Percentiles rank a stretch among this genome's conserved stretches.
phyloP scores from a whole-genome alignment of 352 stramenopile species.

The Phytopythium chamaehyphon region DNA sequence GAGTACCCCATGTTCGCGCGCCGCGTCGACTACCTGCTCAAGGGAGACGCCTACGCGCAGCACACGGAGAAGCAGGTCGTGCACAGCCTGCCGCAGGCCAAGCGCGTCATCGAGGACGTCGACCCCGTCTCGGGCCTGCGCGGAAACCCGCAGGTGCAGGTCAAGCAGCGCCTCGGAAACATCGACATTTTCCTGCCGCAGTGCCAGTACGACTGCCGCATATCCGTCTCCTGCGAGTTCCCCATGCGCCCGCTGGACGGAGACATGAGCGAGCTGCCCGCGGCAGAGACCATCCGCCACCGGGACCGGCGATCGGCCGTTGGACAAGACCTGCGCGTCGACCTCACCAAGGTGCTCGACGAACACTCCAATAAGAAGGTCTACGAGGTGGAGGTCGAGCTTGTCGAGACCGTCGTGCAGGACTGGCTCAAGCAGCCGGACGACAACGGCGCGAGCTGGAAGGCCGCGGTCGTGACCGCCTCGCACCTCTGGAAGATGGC shows the following conservation, averaged over 20 bases:
- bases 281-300: slow-evolving; percentile 67
- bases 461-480: slow-evolving; percentile 60
- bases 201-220: slow-evolving; percentile 80
- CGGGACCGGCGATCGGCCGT: slow-evolving; percentile 79
- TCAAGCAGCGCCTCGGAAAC: slow-evolving; percentile 77
- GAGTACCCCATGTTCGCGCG: slow-evolving; percentile 72
- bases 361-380: slow-evolving; percentile 64
- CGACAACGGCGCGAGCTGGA: slow-evolving; percentile 67
- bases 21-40: slow-evolving; percentile 60
- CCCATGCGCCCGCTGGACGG: slow-evolving; percentile 48
- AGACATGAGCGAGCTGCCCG: slow-evolving; percentile 54
- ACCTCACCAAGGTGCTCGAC: slow-evolving; percentile 79
- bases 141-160: slow-evolving; percentile 49
- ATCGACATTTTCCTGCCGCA: slow-evolving; percentile 87
- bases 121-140: slow-evolving; percentile 52
- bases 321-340: slow-evolving; percentile 70
- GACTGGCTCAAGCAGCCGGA: slow-evolving; percentile 77
- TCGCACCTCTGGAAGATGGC: slow-evolving; percentile 77
- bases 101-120: slow-evolving; percentile 76
- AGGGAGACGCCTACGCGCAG: slow-evolving; percentile 63
- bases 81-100: slow-evolving; percentile 70
- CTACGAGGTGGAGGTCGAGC: slow-evolving; percentile 81
- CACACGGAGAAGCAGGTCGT: slow-evolving; percentile 79
- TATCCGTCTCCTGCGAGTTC: slow-evolving; percentile 84
- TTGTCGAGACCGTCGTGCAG: slow-evolving; percentile 58